Conservation (phyloP, 345 rosid species). For the Ricinus communis region DNA sequence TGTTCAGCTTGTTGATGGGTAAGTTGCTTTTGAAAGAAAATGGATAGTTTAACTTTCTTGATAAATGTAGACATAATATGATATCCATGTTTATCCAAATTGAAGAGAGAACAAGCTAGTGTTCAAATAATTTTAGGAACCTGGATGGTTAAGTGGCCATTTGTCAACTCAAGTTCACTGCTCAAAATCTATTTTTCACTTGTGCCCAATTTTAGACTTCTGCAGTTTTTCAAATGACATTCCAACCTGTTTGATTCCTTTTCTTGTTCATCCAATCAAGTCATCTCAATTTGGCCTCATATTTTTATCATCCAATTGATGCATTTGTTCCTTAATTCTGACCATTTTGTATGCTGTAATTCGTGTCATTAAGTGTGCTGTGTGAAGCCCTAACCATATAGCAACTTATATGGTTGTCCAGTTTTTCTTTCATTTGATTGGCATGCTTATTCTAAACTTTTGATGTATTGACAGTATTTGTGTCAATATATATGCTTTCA, state of each 20-base stretch:
- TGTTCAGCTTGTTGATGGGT: conserved; percentile 80
- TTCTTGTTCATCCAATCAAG: neutral
- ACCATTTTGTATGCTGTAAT: neutral
- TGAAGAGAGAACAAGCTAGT: neutral
- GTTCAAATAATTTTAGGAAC: neutral
- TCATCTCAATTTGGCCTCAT: neutral
- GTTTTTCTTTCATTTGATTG: neutral
- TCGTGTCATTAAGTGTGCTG: neutral
- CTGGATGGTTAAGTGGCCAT: neutral
- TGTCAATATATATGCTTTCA: neutral
- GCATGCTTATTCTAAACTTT: neutral
- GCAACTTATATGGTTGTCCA: neutral
- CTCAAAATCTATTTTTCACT: neutral
- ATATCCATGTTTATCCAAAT: neutral
- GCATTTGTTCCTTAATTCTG: neutral
- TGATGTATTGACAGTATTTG: neutral
- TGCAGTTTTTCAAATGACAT: neutral
- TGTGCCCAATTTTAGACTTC: neutral
- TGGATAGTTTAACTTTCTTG: neutral
- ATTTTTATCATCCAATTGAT: neutral
- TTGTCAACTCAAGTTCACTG: neutral
- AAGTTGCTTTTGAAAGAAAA: conserved; percentile 35
- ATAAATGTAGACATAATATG: neutral
- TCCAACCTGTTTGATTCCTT: neutral
- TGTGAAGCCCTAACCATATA: neutral